Conservation (phyloP, 768 basidiomycete genomes). For the Tulasnella sp. region DNA sequence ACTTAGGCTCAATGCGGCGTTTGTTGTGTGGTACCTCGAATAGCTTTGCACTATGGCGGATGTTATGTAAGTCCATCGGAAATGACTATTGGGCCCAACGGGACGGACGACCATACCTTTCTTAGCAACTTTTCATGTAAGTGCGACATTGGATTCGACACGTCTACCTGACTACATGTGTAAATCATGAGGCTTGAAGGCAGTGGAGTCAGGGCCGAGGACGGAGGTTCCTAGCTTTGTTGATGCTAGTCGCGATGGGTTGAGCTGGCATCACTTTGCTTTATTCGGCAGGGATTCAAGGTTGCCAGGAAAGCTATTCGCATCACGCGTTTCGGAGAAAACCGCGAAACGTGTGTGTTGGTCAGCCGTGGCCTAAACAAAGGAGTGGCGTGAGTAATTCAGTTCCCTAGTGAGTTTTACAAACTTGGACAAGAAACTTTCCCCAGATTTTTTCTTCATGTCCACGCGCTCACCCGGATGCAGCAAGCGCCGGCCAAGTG, state of each 20-base stretch:
- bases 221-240: background rate
- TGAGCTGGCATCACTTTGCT: conserved; percentile 1
- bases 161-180: background rate
- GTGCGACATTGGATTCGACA: background rate
- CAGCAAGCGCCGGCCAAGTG: background rate
- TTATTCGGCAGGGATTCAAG: background rate
- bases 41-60: background rate
- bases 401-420: background rate
- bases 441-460: background rate
- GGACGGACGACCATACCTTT: background rate
- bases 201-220: background rate
- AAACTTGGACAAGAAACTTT: background rate
- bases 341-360: background rate
- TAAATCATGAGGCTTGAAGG: background rate
- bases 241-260: background rate
- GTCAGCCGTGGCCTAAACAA: background rate
- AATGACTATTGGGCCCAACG: background rate
- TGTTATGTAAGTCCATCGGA: background rate
- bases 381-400: conserved; percentile 7
- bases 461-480: background rate
- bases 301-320: background rate
- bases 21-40: background rate
- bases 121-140: background rate
- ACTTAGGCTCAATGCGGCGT: background rate
- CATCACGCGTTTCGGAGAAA: background rate